Evolutionary conservation across 78 protist species (phyloP).

Genomic region (Chrysochromulina tobinii): DNA sequence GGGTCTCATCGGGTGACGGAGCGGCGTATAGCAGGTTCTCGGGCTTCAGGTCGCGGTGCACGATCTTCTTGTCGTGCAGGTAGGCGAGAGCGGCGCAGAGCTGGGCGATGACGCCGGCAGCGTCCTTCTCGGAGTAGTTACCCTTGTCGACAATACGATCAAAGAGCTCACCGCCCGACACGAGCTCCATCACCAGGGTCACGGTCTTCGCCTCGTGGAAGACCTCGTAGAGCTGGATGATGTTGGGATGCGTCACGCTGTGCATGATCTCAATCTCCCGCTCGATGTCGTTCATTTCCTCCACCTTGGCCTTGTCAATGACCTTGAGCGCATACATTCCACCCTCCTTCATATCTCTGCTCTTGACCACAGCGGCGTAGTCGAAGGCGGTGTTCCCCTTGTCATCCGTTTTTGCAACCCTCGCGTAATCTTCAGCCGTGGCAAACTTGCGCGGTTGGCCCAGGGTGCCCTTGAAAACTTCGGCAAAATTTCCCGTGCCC

Average conservation of each 20-base stretch:
- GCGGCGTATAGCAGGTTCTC: neutral
- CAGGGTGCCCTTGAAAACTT: too few species aligned
- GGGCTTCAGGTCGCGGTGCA: conserved; percentile 39
- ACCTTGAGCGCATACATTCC: neutral
- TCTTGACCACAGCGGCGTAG: too few species aligned
- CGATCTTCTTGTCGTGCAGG: neutral
- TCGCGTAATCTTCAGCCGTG: too few species aligned
- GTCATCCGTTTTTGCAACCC: too few species aligned
- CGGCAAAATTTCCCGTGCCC: too few species aligned
- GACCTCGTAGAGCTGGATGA: neutral
- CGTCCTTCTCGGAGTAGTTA: neutral
- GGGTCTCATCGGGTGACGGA: too few species aligned
- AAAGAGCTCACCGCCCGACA: conserved; percentile 3
- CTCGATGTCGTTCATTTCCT: neutral
- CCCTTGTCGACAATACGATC: neutral
- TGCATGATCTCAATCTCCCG: neutral
- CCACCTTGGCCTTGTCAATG: conserved; percentile 14
- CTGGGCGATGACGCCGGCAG: neutral
- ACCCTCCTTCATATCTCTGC: too few species aligned
- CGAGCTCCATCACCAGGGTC: conserved; percentile 21
- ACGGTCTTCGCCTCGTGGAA: neutral
- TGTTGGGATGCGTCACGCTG: neutral
- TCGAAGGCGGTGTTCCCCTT: too few species aligned
- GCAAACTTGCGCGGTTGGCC: too few species aligned
- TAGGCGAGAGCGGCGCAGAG: neutral